Base-by-base conservation (phyloP, 1,284 basidiomycete species). In the Cryptococcus depauperatus region DNA sequence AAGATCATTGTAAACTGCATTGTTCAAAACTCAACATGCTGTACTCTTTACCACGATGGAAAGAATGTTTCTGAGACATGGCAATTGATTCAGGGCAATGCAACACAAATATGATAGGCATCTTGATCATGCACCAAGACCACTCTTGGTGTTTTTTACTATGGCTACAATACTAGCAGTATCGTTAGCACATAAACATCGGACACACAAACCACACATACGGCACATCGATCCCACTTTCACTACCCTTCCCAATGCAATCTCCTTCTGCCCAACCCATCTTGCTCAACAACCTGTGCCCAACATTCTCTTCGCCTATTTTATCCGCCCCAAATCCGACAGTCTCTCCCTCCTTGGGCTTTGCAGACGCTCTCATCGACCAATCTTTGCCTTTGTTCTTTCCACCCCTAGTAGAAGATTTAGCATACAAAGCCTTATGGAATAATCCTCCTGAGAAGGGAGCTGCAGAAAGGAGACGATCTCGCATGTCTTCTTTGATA, bases 401-500 rank as follows among this genome's bases (percentile, higher is more conserved):
- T 14, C 14, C 13, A 14, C 26, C 16, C 16, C 41, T 45, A n/a
- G 45, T 49, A 16, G 45, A 34, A 18, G 48, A 48, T 19, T 43
- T 45, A 14, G 51, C 40, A 48, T 64, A 64, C 5, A 69, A 51
- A 1, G 66, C 61, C 47, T 71, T 66, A 55, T 64, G 69, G 54
- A 71, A 71, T 16, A 43, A 21, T n/a, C 58, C 59, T 5, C 62
- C 61, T 3, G 49, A 44, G 28, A 46, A 46, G 3, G 55, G 30
- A 11, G 60, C 55, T 6, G 60, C 58, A 6, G 57, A 47, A 26
- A 83, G 53, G 44, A 87, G 75, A 46, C 71, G 71, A 26, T 66
- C 71, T 16, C 88, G 71, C 69, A 81, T 84, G 41, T 57, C 58
- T 62, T 85, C 81, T 51, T 84, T 75, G 41, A 77, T 61, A 45